Evolutionary conservation across 352 stramenopile genomes (phyloP), one percentile per base, ranked within the genome.

Genomic region (Globisporangium middletonii): DNA sequence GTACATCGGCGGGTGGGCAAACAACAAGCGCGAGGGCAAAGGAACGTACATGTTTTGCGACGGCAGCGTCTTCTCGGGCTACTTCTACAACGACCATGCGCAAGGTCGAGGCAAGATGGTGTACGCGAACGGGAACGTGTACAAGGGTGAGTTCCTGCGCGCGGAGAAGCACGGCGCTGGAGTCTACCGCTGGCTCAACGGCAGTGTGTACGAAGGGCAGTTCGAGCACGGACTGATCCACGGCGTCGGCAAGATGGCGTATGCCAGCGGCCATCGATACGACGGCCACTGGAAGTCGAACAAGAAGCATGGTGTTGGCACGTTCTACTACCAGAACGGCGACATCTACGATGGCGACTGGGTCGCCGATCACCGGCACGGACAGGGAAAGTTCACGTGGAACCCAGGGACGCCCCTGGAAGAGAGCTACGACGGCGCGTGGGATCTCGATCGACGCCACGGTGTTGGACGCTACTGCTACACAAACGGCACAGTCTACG

Each of bases 71-170:
- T 94, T 87, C 59, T 82, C 69, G 1, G 83, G 83, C 2, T 41
- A 63, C 0, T 92, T 92, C 28, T 43, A 63, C 23, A 49, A 77
- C 28, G 80, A 90, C 52, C 80, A 93, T 57, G 79, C 73, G 0
- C 53, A 92, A 30, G 92, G 92, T 13, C 64, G 80, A 26, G 92
- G 92, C 16, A 80, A 65, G 3, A 94, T 96, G 57, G 60, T 62
- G 15, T 96, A 92, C 50, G 57, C 76, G 5, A 97, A 97, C 55
- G 92, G 90, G 43, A 93, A 97, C 47, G 59, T 65, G 41, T 93
- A 88, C 55, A 75, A 83, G 43, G 83, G 83, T 19, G 72, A 83
- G 4, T 90, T 93, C 46, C 37, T 70, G 7, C 68, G 74, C 27
- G 81, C 75, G 18, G 69, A 89, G 65, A 91, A 91, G 48, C 81